A percentile compares a stretch with the other conserved stretches of the same genome.
Conservation (phyloP, 495 filamentous ascomycete species). For the Hypoxylon trugodes region DNA sequence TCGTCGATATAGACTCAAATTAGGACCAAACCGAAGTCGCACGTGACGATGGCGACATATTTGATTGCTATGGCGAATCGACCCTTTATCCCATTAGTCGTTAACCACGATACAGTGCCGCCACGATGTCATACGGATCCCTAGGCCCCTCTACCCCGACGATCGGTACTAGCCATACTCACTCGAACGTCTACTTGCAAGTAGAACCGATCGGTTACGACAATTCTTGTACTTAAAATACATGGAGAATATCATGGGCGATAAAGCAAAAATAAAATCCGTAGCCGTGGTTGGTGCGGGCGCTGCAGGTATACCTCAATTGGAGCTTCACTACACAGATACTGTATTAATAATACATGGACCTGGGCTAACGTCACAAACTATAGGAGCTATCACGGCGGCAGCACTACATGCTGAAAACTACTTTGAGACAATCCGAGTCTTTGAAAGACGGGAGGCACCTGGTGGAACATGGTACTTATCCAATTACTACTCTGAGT, state of each 20-base stretch:
- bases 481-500: neutral
- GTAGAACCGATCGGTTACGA: neutral
- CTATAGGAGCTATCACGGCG: constrained; percentile 53
- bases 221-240: neutral
- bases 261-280: constrained; percentile 49
- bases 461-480: constrained; percentile 61
- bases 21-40: neutral
- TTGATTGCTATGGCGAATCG: constrained; percentile 26
- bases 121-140: neutral
- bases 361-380: constrained; percentile 3
- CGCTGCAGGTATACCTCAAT: constrained; percentile 50
- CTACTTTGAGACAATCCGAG: constrained; percentile 57
- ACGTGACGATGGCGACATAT: constrained; percentile 41
- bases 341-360: neutral
- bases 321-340: neutral
- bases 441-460: constrained; percentile 58
- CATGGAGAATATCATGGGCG: constrained; percentile 34
- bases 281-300: constrained; percentile 63
- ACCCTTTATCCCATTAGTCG: too few relatives aligned
- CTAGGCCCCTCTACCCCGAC: constrained; percentile 17
- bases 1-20: neutral
- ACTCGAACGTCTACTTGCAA: neutral
- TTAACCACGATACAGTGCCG: constrained; percentile 13
- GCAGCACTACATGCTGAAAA: constrained; percentile 57
- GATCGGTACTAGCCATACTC: neutral